Conservation (phyloP, 805 yeast species). For the Kuraishia molischiana region DNA sequence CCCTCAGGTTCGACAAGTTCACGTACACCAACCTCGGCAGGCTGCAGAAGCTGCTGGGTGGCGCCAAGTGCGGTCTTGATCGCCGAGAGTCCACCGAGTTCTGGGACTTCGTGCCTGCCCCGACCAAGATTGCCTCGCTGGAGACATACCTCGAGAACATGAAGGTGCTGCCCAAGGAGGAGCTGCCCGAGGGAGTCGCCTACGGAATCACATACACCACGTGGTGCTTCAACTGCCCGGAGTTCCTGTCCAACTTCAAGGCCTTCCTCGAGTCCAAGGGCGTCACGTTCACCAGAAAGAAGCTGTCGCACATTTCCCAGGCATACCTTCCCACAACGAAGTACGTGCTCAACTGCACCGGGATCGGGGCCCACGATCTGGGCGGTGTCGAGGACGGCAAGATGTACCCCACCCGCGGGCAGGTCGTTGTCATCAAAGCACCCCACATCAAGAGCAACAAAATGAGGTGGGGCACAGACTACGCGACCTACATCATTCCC, state of each 20-base stretch:
- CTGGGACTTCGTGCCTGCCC: constrained; percentile 42
- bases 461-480: constrained; percentile 50
- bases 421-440: constrained; percentile 62
- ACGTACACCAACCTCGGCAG: constrained; percentile 40
- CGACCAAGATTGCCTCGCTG: constrained; percentile 35
- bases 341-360: constrained; percentile 67
- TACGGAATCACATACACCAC: constrained; percentile 50
- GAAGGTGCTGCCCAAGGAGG: constrained; percentile 20
- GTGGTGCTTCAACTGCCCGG: constrained; percentile 69
- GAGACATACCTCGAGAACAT: constrained; percentile 39
- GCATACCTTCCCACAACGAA: constrained; percentile 32
- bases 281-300: constrained; percentile 37
- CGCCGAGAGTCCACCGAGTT: constrained; percentile 45
- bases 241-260: constrained; percentile 39
- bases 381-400: constrained; percentile 56
- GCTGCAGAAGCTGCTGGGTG: constrained; percentile 40
- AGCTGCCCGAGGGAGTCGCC: constrained; percentile 40
- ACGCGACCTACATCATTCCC: constrained; percentile 63
- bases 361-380: constrained; percentile 54
- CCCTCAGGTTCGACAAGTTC: constrained; percentile 41
- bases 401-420: constrained; percentile 73
- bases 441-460: constrained; percentile 56
- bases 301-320: constrained; percentile 44
- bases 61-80: constrained; percentile 39
- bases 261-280: constrained; percentile 35